These are phyloP conservation scores for Epichloe sp. DNA, from an alignment of 2,329 filamentous ascomycete genomes.

Conservation along the genomic window DNA sequence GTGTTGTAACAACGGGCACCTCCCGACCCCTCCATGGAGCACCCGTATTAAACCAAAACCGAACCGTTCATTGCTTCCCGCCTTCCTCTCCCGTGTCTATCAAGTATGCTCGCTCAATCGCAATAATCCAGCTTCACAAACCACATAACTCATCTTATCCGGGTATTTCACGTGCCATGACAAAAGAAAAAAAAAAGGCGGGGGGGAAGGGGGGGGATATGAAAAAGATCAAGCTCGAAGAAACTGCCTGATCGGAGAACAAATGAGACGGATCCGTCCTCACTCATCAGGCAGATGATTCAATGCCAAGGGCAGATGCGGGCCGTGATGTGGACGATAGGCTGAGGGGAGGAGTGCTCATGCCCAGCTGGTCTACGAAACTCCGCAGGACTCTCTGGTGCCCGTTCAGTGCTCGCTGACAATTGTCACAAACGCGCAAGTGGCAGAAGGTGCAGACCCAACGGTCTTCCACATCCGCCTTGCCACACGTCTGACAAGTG, in stretches of 20 bases:
- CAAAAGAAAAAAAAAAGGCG: too few relatives aligned
- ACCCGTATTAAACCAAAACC: background rate
- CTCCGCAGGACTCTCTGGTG: conserved; percentile 29
- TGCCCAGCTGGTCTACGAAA: conserved; percentile 22
- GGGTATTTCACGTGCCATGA: background rate
- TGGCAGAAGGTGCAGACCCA: conserved; percentile 37
- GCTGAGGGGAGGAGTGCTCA: conserved; percentile 10
- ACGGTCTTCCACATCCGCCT: conserved; percentile 30
- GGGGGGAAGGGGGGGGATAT: background rate
- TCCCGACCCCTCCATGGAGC: background rate
- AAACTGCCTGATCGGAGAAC: background rate
- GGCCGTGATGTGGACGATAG: conserved; percentile 8
- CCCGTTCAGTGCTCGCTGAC: conserved; percentile 27
- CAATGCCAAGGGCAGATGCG: conserved; percentile 10
- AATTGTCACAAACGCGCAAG: conserved; percentile 37
- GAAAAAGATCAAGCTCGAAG: background rate
- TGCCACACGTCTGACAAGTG: conserved; percentile 39
- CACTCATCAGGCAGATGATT: background rate
- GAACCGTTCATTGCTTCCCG: background rate
- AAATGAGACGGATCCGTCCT: background rate
- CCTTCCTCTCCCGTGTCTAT: background rate
- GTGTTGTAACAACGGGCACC: background rate
- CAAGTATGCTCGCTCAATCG: background rate
- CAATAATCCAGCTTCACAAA: background rate
- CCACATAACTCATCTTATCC: background rate